Evolutionary conservation across 352 stramenopile genomes (phyloP), one percentile per base, ranked within the genome.

Genomic region (Globisporangium spiculum): DNA sequence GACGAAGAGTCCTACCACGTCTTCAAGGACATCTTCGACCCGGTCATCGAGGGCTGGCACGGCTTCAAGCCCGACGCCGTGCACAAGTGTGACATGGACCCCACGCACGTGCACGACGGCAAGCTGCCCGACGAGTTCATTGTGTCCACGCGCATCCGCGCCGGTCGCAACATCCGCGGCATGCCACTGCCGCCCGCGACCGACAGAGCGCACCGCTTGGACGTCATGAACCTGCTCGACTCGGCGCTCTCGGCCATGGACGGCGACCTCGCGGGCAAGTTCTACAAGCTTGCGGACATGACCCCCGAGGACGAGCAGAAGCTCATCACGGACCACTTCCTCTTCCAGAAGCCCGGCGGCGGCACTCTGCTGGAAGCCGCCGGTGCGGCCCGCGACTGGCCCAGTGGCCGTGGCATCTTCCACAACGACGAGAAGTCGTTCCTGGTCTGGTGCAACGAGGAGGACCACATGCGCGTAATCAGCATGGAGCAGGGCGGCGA

Each of bases 211-310:
- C 83, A 97, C 67, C 88, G 90, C 48, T 81, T 91, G 52, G 84
- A 94, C 63, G 89, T 97, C 16, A 94, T 97, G 82, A 81, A 88
- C 63, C 66, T 92, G 61, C 88, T 97, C 67, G 71, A 94, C 59
- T 72, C 76, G 32, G 90, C 87, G 22, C 88, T 97, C 38, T 79
- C 81, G 38, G 77, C 81, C 65, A 85, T 97, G 69, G 78, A 70
- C 56, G 83, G 77, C 5, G 89, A 96, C 66, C 71, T 90, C 48
- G 74, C 76, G 12, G 90, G 90, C 63, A 92, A 78, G 62, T 92
- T 94, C 72, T 92, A 96, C 75, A 89, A 85, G 61, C 74, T 96
- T n/a, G 75, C 83, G 41, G 76, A 79, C 16, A 92, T 94, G 80
- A 80, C 80, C 4, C 75, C 82, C n/a, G 80, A 90, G 50, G 82